Base-by-base conservation (phyloP, 495 filamentous ascomycete genomes). In the Filosporella fistucella region DNA sequence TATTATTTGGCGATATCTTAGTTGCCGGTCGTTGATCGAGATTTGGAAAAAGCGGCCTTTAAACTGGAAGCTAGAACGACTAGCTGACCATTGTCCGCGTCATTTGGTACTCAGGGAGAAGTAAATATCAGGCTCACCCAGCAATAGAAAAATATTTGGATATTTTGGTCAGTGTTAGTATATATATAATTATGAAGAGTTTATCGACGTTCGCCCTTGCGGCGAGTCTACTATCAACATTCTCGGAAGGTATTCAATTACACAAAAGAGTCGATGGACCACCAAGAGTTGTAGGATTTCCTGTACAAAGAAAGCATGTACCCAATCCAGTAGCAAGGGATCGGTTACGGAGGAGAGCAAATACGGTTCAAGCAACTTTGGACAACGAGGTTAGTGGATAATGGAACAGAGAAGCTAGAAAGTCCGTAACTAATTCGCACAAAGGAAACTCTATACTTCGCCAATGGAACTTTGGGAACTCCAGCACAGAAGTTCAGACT, bases 391-490 rank as follows among this genome's bases (percentile, higher is more conserved):
- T 78, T 39, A 10, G 53, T 56, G 8, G n/a, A 51, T n/a, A 18
- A 14, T 10, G 21, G 3, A 33, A 26, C 2, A 17, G 24, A 14
- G 9, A 26, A 4, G 12, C 3, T n/a, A 7, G 18, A 38, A 38
- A 20, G 20, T 6, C 13, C 18, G 32, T 21, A 20, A n/a, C n/a
- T n/a, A n/a, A n/a, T n/a, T n/a, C 35, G 13, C 17, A 4, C 5
- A 33, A 35, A 82, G 74, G 68, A 79, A 67, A 75, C 70, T 32
- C 66, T 88, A 13, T 93, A 93, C 58, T 85, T 80, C 59, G 75
- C 81, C 47, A 88, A 88, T 60, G 69, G 78, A 29, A 83, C 78
- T 10, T 55, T 93, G 49, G 88, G 88, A 28, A 89, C 88, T 14
- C 87, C 86, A 16, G 54, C 72, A 17, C 81, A 83, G 54, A 64